Evolutionary conservation across 768 basidiomycete genomes (phyloP).

Genomic region (Amanita muscaria): DNA sequence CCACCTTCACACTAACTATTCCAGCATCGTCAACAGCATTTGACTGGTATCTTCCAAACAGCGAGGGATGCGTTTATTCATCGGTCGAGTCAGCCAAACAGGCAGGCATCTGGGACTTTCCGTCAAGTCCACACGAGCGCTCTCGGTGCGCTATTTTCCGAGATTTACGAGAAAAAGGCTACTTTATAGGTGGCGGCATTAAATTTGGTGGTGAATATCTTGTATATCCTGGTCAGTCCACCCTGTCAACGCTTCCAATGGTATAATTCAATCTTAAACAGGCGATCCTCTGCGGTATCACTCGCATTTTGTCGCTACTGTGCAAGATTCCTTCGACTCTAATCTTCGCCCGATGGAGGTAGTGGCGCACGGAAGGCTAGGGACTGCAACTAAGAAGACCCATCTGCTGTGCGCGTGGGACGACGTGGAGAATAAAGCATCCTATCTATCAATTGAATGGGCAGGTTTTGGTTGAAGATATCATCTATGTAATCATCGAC

Average conservation of each 20-base stretch:
- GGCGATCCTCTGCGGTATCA: constrained; percentile 95
- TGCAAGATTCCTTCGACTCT: constrained; percentile 53
- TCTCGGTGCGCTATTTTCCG: constrained; percentile 77
- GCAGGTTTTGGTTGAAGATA: constrained; percentile 68
- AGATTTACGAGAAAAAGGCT: constrained; percentile 74
- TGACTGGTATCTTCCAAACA: constrained; percentile 55
- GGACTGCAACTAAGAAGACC: constrained; percentile 95
- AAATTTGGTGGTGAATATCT: constrained; percentile 96
- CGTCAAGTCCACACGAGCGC: constrained; percentile 50
- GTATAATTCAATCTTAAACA: constrained; percentile 20
- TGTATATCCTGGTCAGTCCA: constrained; percentile 80
- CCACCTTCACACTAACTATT: constrained; percentile 50
- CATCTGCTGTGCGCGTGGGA: constrained; percentile 90
- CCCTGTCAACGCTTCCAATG: not conserved
- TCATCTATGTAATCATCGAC: constrained; percentile 23
- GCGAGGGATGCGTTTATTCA: constrained; percentile 30
- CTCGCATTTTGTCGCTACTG: constrained; percentile 88
- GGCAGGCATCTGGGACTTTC: constrained; percentile 74
- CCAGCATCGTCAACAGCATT: constrained; percentile 54
- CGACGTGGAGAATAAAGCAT: constrained; percentile 52
- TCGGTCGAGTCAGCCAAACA: constrained; percentile 52
- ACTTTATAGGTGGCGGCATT: constrained; percentile 83
- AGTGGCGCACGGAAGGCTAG: constrained; percentile 89
- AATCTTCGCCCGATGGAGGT: constrained; percentile 83
- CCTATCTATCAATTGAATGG: constrained; percentile 84